A percentile compares a stretch with the other conserved stretches of the same genome.
These are phyloP conservation scores for Penicillium lividum DNA, from an alignment of 495 filamentous ascomycete species.

Conservation along the genomic window DNA sequence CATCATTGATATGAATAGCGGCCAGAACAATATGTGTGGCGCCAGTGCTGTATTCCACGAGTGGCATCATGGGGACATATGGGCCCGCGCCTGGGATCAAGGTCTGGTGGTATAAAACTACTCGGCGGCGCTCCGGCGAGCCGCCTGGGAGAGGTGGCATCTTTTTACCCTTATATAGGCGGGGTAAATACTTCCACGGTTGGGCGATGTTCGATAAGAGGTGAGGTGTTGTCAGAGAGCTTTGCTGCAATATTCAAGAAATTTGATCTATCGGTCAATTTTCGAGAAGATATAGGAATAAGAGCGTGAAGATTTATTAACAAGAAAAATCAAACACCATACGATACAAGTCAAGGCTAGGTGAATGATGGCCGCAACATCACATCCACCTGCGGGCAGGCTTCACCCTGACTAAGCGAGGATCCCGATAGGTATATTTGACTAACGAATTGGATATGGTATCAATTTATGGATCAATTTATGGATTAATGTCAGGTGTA, in stretches of 20 bases:
- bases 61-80: constrained; percentile 69
- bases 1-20: constrained; percentile 75
- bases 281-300: neutral
- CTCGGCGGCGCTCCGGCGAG: constrained; percentile 39
- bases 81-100: constrained; percentile 52
- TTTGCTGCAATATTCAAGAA: neutral
- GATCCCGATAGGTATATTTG: neutral
- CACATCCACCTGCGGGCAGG: neutral
- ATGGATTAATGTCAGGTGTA: too few species aligned
- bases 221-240: neutral
- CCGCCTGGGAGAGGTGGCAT: constrained; percentile 39
- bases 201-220: neutral
- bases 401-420: neutral
- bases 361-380: neutral
- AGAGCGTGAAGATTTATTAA: neutral
- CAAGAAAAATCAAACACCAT: neutral
- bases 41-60: constrained; percentile 59
- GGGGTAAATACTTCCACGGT: neutral
- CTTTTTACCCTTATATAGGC: neutral
- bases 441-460: too few species aligned
- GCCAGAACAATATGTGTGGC: constrained; percentile 77
- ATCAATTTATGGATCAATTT: too few species aligned
- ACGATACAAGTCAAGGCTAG: neutral
- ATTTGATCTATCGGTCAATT: fast-evolving
- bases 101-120: constrained; percentile 76